Conservation (phyloP, 2,329 filamentous ascomycete species). For the Helotiales sp. region DNA sequence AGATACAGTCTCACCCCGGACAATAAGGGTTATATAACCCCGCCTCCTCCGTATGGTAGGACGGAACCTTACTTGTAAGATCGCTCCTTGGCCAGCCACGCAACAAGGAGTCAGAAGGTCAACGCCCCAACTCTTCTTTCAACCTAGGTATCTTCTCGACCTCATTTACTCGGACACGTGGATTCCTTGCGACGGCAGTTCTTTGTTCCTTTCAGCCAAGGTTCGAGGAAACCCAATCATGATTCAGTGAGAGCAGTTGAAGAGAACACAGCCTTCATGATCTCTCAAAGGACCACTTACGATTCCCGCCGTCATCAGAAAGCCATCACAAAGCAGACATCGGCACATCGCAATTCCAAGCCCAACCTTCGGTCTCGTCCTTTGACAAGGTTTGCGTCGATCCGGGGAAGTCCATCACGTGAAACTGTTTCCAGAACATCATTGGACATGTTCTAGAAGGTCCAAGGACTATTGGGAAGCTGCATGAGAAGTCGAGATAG, state of each 20-base stretch:
- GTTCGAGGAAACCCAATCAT: too few relatives aligned
- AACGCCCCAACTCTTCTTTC: too few relatives aligned
- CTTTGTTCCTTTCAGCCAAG: too few relatives aligned
- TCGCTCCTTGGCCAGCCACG: not conserved
- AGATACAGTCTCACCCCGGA: not conserved
- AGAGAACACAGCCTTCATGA: too few relatives aligned
- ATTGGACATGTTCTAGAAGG: not conserved
- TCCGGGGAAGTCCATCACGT: not conserved
- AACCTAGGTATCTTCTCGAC: too few relatives aligned
- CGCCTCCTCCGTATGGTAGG: not conserved
- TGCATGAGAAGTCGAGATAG: not conserved
- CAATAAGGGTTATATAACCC: not conserved
- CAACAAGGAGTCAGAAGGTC: not conserved
- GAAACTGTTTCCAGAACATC: not conserved
- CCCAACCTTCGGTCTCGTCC: not conserved
- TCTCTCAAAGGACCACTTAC: too few relatives aligned
- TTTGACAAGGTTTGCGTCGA: not conserved
- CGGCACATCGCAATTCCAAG: not conserved
- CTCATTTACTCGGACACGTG: too few relatives aligned
- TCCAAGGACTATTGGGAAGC: not conserved
- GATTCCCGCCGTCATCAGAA: too few relatives aligned
- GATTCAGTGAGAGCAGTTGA: too few relatives aligned
- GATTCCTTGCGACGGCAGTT: too few relatives aligned
- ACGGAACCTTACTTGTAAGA: not conserved
- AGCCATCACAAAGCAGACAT: too few relatives aligned